Base-by-base conservation (phyloP, 164 flowering plant genomes). In the Magnolia kwangsiensis region DNA sequence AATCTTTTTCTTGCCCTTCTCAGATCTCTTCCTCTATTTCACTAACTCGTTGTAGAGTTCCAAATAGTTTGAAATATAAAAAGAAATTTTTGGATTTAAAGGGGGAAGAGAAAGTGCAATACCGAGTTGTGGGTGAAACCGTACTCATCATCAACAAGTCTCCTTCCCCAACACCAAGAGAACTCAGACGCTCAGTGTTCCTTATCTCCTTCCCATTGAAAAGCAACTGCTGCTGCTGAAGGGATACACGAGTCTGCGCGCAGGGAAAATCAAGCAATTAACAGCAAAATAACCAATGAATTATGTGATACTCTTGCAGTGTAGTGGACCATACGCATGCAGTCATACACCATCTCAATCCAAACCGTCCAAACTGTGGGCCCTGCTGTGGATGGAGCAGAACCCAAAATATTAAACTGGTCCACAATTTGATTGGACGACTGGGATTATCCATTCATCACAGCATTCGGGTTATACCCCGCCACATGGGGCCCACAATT, bases 141-240 rank as follows among this genome's bases (percentile, higher is more conserved):
- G 6, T 50, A 11, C 20, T 63, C 98, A 96, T 94, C 91, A 88
- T 91, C n/a, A 96, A 67, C 81, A 96, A 87, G 82, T 96, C 99
- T 3, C 93, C 97, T 77, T 96, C 93, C 81, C 76, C 78, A 59
- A 96, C 90, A 67, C 97, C 98, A 19, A 91, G 72, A 18, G 85
- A 86, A 76, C 91, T 88, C 84, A 96, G 63, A 74, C 84, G 87
- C 70, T 88, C 93, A 19, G 83, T 67, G 79, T 94, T 92, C 78
- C 76, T 81, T 75, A 94, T 88, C 88, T 91, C 97, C 81, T 75
- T 90, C 37, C 99, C 99, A 85, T 92, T 90, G 70, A 81, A 88
- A 27, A 89, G 84, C 83, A 96, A 81, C 80, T 94, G 95, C 86
- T 96, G 99, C 73, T 88, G 94, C 83, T 85, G 93, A 73, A 96